Evolutionary conservation across 2,329 filamentous ascomycete species (phyloP).

Genomic region (Fusarium globosum): DNA sequence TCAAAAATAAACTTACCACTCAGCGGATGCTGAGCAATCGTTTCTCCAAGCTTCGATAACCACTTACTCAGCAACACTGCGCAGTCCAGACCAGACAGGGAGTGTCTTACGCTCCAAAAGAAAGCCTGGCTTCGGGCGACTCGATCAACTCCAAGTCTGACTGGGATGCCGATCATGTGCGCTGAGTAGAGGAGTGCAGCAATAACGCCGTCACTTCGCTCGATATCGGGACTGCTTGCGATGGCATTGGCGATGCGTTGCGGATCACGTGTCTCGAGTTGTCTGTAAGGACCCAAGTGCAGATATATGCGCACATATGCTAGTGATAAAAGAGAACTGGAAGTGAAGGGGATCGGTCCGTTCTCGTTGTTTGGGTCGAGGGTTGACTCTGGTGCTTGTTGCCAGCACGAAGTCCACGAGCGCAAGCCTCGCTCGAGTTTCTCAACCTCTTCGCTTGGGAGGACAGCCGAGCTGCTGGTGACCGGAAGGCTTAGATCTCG

Average conservation of each 20-base stretch:
- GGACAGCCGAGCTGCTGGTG: constrained; percentile 46
- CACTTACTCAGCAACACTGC: constrained; percentile 65
- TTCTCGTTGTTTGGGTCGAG: constrained; percentile 55
- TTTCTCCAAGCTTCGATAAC: constrained; percentile 3
- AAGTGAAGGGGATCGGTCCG: constrained; percentile 56
- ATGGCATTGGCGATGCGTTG: constrained; percentile 54
- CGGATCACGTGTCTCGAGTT: constrained; percentile 57
- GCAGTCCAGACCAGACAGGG: constrained; percentile 65
- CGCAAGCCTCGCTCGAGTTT: constrained; percentile 52
- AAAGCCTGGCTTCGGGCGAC: constrained; percentile 66
- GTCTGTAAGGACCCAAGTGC: constrained; percentile 56
- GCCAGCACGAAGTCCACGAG: constrained; percentile 54
- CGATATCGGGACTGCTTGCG: constrained; percentile 52
- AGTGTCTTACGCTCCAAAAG: constrained; percentile 68
- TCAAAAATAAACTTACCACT: not conserved
- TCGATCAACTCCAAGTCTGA: constrained; percentile 64
- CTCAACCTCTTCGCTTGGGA: constrained; percentile 51
- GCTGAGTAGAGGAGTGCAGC: constrained; percentile 64
- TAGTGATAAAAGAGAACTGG: constrained; percentile 51
- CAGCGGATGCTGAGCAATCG: not conserved
- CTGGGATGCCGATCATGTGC: constrained; percentile 66
- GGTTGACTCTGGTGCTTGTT: constrained; percentile 53
- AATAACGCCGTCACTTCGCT: constrained; percentile 60
- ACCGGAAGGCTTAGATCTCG: constrained; percentile 52
- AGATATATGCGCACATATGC: constrained; percentile 60